phyloP scores from a whole-genome alignment of 768 basidiomycete species.

The Boletellus emodensis region DNA sequence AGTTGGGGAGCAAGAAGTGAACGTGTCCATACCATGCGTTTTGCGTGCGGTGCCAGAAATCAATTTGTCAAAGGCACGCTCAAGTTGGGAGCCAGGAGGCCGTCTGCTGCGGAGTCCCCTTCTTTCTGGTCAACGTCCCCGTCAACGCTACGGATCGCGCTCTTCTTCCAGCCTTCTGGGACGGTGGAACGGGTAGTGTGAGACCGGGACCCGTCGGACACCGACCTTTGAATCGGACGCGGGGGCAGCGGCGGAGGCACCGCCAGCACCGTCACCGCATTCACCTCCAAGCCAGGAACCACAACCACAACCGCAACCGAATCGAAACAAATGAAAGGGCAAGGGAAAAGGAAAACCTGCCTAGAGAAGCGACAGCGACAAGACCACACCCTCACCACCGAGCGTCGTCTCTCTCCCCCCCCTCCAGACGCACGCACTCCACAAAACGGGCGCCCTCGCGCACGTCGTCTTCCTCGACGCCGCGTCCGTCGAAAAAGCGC shows the following conservation, averaged over 20 bases:
- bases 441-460: conserved; percentile 61
- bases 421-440: conserved; percentile 48
- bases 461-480: conserved; percentile 72
- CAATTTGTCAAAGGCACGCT: no score
- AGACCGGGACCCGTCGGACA: conserved; percentile 40
- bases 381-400: conserved; percentile 31
- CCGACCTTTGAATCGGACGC: conserved; percentile 27
- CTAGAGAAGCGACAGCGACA: background rate
- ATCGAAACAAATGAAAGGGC: conserved; percentile 13
- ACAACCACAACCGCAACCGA: conserved; percentile 27
- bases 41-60: no score
- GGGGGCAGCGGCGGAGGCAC: conserved; percentile 21
- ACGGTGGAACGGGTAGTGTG: conserved; percentile 74
- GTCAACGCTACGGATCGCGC: conserved; percentile 75
- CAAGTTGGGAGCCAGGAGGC: no score
- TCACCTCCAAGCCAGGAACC: background rate
- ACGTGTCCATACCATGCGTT: no score
- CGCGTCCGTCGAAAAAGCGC: conserved; percentile 64
- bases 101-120: no score
- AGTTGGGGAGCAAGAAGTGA: no score
- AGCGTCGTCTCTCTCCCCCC: conserved; percentile 60
- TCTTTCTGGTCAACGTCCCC: conserved; percentile 88
- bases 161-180: conserved; percentile 75
- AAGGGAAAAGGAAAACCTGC: conserved; percentile 17
- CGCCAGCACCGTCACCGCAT: background rate